Percentiles rank a stretch among this genome's conserved stretches.
Evolutionary conservation across 306 rosid genomes (phyloP).

Genomic region (Sophora flavescens): DNA sequence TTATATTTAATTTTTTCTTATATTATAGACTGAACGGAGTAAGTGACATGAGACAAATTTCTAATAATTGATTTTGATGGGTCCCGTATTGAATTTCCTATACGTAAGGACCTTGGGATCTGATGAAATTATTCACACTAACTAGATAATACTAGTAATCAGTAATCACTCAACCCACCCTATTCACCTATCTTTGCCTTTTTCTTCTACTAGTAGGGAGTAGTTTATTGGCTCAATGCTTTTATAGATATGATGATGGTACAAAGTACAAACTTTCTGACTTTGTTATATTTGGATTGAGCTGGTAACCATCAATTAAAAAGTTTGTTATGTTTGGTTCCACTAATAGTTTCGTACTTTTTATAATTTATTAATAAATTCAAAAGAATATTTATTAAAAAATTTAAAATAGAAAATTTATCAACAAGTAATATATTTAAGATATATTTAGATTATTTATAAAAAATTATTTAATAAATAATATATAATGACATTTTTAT

Average conservation of each 20-base stretch:
- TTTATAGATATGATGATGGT: constrained; percentile 6
- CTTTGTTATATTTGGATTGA: constrained; percentile 15
- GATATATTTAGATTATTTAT: too few relatives aligned
- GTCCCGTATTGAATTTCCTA: constrained; percentile 11
- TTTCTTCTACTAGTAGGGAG: background rate
- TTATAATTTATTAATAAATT: too few relatives aligned
- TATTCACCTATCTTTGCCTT: constrained; percentile 26
- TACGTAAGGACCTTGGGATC: constrained; percentile 14
- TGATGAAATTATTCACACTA: constrained; percentile 19
- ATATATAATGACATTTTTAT: too few relatives aligned
- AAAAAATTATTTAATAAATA: too few relatives aligned
- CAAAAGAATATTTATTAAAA: too few relatives aligned
- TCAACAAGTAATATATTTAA: too few relatives aligned
- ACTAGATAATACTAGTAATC: constrained; percentile 7
- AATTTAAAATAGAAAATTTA: too few relatives aligned
- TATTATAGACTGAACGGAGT: too few relatives aligned
- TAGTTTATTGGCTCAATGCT: constrained; percentile 53
- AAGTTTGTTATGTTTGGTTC: background rate
- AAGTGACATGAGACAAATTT: background rate
- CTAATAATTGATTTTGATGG: constrained; percentile 18
- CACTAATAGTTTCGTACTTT: background rate
- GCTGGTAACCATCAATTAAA: constrained; percentile 25
- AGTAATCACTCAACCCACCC: constrained; percentile 45
- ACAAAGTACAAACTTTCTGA: constrained; percentile 14
- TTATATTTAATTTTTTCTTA: too few relatives aligned